Percentiles rank a stretch among this genome's conserved stretches.
Evolutionary conservation across 2,329 filamentous ascomycete genomes (phyloP).

Genomic region (Colletotrichum sp.): DNA sequence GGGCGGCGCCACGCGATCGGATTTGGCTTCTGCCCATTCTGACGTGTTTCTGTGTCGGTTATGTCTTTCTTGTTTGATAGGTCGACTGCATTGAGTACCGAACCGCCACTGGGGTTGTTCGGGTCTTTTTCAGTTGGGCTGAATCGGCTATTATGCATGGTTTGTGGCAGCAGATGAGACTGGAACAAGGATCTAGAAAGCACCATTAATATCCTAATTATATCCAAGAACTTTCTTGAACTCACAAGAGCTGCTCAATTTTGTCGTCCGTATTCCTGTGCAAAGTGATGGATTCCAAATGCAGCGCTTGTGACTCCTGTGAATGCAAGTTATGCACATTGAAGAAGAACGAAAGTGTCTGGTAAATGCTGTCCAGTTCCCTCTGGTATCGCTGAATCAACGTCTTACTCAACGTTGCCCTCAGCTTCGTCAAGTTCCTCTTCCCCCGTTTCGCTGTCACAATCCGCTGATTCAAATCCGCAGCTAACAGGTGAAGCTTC

Average conservation of each 20-base stretch:
- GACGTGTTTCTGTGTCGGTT: not conserved
- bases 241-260: not conserved
- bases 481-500: not conserved
- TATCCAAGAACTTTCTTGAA: rapidly evolving
- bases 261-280: not conserved
- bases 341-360: not conserved
- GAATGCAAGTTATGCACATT: not conserved
- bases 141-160: not conserved
- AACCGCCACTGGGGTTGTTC: no score
- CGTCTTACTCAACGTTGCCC: not conserved
- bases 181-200: not conserved
- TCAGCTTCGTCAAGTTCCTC: not conserved
- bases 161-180: not conserved
- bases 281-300: rapidly evolving
- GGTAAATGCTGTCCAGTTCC: not conserved
- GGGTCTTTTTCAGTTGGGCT: no score
- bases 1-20: not conserved
- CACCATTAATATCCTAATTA: rapidly evolving
- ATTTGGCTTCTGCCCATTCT: not conserved
- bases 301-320: not conserved
- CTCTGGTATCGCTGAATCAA: rapidly evolving
- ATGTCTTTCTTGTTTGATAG: no score
- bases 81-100: no score
- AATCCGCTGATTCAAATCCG: not conserved
- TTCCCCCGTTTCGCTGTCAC: not conserved